These are phyloP conservation scores for Sphaerosporella brunnea DNA, from an alignment of 495 filamentous ascomycete genomes.

Conservation along the genomic window DNA sequence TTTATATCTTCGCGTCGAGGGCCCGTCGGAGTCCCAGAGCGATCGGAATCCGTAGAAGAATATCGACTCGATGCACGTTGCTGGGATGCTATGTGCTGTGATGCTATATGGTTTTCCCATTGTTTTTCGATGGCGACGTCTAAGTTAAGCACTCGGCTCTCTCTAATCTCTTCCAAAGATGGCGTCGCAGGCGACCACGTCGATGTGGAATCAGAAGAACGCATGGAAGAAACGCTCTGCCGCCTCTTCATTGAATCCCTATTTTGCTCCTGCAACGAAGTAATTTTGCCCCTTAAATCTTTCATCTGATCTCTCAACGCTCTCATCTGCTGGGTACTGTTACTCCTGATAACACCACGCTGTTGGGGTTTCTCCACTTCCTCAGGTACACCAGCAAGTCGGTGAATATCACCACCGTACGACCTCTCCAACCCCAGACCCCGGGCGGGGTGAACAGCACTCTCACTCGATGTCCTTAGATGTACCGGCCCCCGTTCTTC, in stretches of 20 bases:
- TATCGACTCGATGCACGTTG: background rate
- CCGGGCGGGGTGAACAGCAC: conserved; percentile 15
- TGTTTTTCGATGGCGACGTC: background rate
- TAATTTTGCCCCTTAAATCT: conserved; percentile 80
- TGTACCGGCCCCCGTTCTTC: conserved; percentile 9
- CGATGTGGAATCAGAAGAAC: background rate
- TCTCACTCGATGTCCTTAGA: conserved; percentile 22
- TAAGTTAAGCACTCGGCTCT: conserved; percentile 2
- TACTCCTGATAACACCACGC: conserved; percentile 3
- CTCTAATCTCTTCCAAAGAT: conserved; percentile 1
- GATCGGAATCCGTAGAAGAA: background rate
- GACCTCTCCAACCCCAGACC: background rate
- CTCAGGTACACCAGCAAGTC: conserved; percentile 14
- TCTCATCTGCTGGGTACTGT: conserved; percentile 44
- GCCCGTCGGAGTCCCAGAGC: background rate
- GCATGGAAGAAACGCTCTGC: conserved; percentile 43
- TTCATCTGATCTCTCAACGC: conserved; percentile 86
- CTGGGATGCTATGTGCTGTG: background rate
- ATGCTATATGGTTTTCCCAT: no score
- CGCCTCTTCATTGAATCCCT: conserved; percentile 66
- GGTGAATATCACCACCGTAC: conserved; percentile 17
- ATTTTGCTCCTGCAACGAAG: conserved; percentile 61
- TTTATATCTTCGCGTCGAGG: background rate
- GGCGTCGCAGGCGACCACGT: background rate
- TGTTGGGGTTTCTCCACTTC: conserved; percentile 4